phyloP scores from a whole-genome alignment of 176 grass and related monocot genomes.

The Juncus inflexus region DNA sequence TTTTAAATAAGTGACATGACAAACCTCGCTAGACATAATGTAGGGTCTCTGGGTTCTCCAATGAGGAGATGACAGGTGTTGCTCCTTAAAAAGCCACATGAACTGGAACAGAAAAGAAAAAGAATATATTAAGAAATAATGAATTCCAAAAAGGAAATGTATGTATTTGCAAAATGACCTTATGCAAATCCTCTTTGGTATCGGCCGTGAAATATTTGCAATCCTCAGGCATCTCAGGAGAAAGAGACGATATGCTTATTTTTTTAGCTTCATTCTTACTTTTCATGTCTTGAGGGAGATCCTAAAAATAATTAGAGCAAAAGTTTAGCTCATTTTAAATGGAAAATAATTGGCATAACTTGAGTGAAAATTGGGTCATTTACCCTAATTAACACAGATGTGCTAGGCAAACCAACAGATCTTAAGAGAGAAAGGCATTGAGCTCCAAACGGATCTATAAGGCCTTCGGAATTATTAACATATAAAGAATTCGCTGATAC shows the following conservation, averaged over 20 bases:
- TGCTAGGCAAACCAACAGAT: slow-evolving; percentile 78
- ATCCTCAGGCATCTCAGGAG: slow-evolving; percentile 85
- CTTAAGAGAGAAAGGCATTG: slow-evolving; percentile 85
- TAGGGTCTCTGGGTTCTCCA: slow-evolving; percentile 94
- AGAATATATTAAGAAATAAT: background rate
- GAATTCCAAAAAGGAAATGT: slow-evolving; percentile 15
- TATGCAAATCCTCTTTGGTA: slow-evolving; percentile 94
- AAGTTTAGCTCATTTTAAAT: background rate
- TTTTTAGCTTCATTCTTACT: slow-evolving; percentile 89
- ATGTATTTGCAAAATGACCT: slow-evolving; percentile 36
- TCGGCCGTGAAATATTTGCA: slow-evolving; percentile 84
- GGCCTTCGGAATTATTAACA: slow-evolving; percentile 36
- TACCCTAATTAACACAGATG: slow-evolving; percentile 83
- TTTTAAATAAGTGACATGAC: slow-evolving; percentile 8
- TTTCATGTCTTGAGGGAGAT: slow-evolving; percentile 85
- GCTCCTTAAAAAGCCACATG: slow-evolving; percentile 98
- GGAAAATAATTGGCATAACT: background rate
- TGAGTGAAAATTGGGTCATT: slow-evolving; percentile 24
- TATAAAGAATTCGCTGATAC: slow-evolving; percentile 78
- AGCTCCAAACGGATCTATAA: slow-evolving; percentile 68
- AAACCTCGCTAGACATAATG: slow-evolving; percentile 87
- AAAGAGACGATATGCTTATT: slow-evolving; percentile 57
- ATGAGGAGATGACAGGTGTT: slow-evolving; percentile 74
- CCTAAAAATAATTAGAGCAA: slow-evolving; percentile 38
- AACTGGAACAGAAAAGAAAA: slow-evolving; percentile 49